These are phyloP conservation scores for Candida palmyrensis DNA, from an alignment of 805 yeast genomes.

Conservation along the genomic window DNA sequence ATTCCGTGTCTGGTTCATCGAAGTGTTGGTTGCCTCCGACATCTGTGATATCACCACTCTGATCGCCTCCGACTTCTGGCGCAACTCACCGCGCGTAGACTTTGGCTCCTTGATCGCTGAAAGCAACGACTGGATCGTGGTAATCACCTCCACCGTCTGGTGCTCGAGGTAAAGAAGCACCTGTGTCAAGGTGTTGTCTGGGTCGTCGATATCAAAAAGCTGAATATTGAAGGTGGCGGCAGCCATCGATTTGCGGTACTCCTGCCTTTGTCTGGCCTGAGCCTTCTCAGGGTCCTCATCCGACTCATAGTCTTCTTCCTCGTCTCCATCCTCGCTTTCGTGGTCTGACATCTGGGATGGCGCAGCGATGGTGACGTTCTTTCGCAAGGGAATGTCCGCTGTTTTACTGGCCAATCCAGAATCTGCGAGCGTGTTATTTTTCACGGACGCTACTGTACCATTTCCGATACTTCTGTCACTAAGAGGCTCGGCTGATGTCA, in stretches of 20 bases:
- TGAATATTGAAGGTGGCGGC: constrained; percentile 64
- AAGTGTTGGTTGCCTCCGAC: constrained; percentile 82
- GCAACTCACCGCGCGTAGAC: constrained; percentile 68
- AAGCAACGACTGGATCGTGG: constrained; percentile 79
- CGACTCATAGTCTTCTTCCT: constrained; percentile 14
- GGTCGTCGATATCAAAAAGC: constrained; percentile 75
- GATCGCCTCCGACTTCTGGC: constrained; percentile 71
- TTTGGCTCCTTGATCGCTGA: constrained; percentile 73
- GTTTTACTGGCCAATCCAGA: too few relatives aligned
- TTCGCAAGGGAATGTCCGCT: too few relatives aligned
- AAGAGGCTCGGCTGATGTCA: constrained; percentile 2
- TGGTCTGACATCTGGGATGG: too few relatives aligned
- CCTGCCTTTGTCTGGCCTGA: constrained; percentile 39
- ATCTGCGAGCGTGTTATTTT: too few relatives aligned
- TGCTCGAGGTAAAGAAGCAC: constrained; percentile 83
- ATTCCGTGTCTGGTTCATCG: constrained; percentile 87
- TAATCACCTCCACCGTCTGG: constrained; percentile 87
- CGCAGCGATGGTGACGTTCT: too few relatives aligned
- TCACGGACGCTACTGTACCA: too few relatives aligned
- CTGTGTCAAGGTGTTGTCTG: constrained; percentile 83
- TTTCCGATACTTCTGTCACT: too few relatives aligned
- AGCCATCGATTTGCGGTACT: constrained; percentile 42
- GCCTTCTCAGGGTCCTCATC: constrained; percentile 24
- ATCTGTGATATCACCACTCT: constrained; percentile 74
- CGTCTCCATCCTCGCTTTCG: constrained; percentile 13